Base-by-base conservation (phyloP, 805 yeast species). In the Priceomyces medius region DNA sequence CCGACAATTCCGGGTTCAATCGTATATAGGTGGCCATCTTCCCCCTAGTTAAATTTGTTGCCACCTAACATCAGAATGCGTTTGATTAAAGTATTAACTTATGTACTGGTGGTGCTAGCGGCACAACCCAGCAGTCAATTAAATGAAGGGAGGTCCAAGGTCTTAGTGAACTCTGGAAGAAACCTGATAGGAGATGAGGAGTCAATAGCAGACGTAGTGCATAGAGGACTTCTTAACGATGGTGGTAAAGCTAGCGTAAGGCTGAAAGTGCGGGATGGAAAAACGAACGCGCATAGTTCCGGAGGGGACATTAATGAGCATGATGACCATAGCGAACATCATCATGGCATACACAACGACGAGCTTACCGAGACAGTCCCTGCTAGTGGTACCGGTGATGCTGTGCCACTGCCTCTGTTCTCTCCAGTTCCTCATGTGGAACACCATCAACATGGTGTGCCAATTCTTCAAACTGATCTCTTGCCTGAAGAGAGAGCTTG, bases 401-500 rank as follows among this genome's bases (percentile, higher is more conserved):
- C 3, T 20, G 37, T 12, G 8, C 7, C 5, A 6, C 37, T 21
- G 10, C 28, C 38, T 13, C 28, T 14, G 38, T 21, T 32, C 17
- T 12, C 50, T 16, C 70, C 73, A 2, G 47, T 56, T 6, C 67
- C 76, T 27, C 76, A 71, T 46, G 60, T 54, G 7, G 38, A 45
- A 53, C 54, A 57, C 12, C 70, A 79, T 54, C 57, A 62, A 37
- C 96, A 88, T 55, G 95, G 95, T 0, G 54, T 77, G 48, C 90
- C 95, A 1, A 86, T 90, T 32, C 68, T 89, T 35, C 66, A 80
- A 20, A 83, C 85, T 2, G 55, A 77, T 14, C 71, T 90, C 37
- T 73, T 81, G 13, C 83, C 90, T 0, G 85, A 80, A 34, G 96
- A 89, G 60, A 67, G 80, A 41, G 58, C 73, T 20, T 90, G 76